Percentiles rank a stretch among this genome's conserved stretches.
phyloP scores from a whole-genome alignment of 2,329 filamentous ascomycete genomes.

The Mariannaea sp. region DNA sequence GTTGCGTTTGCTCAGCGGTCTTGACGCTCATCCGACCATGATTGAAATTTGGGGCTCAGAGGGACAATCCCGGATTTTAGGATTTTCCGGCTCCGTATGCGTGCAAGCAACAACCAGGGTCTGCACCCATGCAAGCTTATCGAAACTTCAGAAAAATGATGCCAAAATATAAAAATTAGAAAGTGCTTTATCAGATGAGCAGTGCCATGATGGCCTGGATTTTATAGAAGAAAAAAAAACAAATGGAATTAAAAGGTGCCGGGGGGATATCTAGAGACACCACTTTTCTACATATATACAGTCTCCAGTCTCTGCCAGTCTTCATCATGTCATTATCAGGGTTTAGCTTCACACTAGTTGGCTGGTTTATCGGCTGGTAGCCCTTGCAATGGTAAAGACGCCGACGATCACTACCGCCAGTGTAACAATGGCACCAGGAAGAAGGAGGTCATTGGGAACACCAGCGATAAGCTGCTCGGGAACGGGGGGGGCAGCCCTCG shows the following conservation, averaged over 20 bases:
- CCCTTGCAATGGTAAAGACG: slow-evolving; percentile 85
- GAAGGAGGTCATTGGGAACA: slow-evolving; percentile 89
- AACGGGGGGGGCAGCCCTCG: slow-evolving; percentile 51
- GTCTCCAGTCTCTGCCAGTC: slow-evolving; percentile 31
- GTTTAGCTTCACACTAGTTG: slow-evolving; percentile 19
- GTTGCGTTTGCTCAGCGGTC: slow-evolving; percentile 26
- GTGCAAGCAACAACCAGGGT: slow-evolving; percentile 5
- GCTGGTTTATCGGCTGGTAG: slow-evolving; percentile 58
- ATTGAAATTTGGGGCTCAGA: slow-evolving; percentile 40
- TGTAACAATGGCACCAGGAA: slow-evolving; percentile 94
- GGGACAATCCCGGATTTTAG: slow-evolving; percentile 13
- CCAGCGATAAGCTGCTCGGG: slow-evolving; percentile 84
- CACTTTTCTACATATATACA: slow-evolving; percentile 42
- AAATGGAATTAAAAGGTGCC: slow-evolving; percentile 31
- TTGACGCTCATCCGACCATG: slow-evolving; percentile 28
- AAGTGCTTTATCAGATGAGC: background rate
- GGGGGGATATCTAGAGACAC: slow-evolving; percentile 37
- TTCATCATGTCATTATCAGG: slow-evolving; percentile 45
- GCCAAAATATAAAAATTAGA: background rate
- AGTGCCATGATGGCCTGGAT: slow-evolving; percentile 6
- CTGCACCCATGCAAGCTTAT: background rate
- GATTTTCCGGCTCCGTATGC: slow-evolving; percentile 39
- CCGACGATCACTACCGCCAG: slow-evolving; percentile 91
- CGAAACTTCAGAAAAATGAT: background rate
- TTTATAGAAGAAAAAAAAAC: slow-evolving; percentile 18